phyloP scores from a whole-genome alignment of 2,329 filamentous ascomycete species.

The Botrytis squamosa region DNA sequence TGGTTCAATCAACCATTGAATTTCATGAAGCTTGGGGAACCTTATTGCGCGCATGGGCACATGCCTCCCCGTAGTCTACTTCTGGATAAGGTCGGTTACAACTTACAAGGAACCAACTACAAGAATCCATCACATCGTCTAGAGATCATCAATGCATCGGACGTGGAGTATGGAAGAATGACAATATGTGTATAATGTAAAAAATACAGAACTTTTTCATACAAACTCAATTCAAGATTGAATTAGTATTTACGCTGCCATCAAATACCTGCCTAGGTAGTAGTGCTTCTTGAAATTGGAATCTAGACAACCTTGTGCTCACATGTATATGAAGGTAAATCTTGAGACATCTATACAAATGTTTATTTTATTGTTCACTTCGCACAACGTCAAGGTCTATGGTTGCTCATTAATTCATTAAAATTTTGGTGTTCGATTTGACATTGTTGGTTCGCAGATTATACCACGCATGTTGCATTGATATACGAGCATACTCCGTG shows the following conservation, averaged over 20 bases:
- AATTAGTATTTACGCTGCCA: not conserved
- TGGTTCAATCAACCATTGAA: conserved; percentile 14
- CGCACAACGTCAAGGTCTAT: not conserved
- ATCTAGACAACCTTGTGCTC: not conserved
- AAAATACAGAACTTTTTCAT: not conserved
- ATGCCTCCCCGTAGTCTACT: conserved; percentile 24
- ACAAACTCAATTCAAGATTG: not conserved
- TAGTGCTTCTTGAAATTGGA: not conserved
- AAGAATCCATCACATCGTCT: conserved; percentile 2
- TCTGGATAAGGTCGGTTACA: conserved; percentile 14
- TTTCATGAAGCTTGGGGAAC: conserved; percentile 22
- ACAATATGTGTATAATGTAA: not conserved
- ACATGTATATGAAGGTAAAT: not conserved
- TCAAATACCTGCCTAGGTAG: not conserved
- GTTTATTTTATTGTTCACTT: not conserved
- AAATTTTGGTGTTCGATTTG: not conserved
- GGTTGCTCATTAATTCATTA: not conserved
- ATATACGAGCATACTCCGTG: not conserved
- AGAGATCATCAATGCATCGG: not conserved
- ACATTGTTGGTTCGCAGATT: too few species aligned
- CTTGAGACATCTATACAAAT: not conserved
- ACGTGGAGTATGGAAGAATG: not conserved
- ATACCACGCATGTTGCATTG: not conserved
- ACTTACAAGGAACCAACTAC: not conserved
- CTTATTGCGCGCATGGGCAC: conserved; percentile 20